Evolutionary conservation across 768 basidiomycete species (phyloP).

Genomic region (Russula olivacea): DNA sequence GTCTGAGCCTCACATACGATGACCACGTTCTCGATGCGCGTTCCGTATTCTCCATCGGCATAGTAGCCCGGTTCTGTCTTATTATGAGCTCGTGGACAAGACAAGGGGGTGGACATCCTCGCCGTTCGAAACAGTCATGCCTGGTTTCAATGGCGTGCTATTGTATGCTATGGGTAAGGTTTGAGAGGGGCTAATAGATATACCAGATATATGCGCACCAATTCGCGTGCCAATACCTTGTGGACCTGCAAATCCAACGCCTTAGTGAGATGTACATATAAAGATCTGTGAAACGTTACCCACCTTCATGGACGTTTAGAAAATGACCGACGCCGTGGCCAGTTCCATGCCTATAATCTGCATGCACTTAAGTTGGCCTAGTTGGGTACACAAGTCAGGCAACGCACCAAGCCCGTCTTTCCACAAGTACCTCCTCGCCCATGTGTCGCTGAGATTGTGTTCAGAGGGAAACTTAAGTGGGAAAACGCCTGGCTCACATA

Average conservation of each 20-base stretch:
- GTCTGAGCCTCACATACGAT: slow-evolving; percentile 68
- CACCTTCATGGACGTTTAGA: slow-evolving; percentile 86
- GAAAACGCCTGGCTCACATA: slow-evolving; percentile 37
- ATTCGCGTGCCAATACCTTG: slow-evolving; percentile 56
- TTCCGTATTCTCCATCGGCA: slow-evolving; percentile 83
- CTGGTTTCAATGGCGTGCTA: slow-evolving; percentile 62
- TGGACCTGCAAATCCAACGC: slow-evolving; percentile 37
- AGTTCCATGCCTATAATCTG: slow-evolving; percentile 83
- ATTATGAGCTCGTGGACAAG: not conserved
- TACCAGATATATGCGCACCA: slow-evolving; percentile 29
- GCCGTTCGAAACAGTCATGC: slow-evolving; percentile 89
- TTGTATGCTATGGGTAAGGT: slow-evolving; percentile 48
- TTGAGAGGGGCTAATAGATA: slow-evolving; percentile 3
- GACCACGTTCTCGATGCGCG: slow-evolving; percentile 88
- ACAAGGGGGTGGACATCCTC: slow-evolving; percentile 2
- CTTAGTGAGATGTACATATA: not conserved
- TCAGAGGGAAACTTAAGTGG: not conserved
- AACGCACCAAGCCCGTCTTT: slow-evolving; percentile 73
- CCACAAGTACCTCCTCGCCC: slow-evolving; percentile 77
- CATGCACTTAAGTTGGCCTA: not conserved
- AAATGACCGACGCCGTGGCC: slow-evolving; percentile 95
- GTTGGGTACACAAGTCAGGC: not conserved
- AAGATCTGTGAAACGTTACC: not conserved
- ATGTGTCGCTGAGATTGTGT: slow-evolving; percentile 54
- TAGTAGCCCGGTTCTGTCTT: slow-evolving; percentile 82